Base-by-base conservation (phyloP, 2,329 filamentous ascomycete species). In the Fusarium udum region DNA sequence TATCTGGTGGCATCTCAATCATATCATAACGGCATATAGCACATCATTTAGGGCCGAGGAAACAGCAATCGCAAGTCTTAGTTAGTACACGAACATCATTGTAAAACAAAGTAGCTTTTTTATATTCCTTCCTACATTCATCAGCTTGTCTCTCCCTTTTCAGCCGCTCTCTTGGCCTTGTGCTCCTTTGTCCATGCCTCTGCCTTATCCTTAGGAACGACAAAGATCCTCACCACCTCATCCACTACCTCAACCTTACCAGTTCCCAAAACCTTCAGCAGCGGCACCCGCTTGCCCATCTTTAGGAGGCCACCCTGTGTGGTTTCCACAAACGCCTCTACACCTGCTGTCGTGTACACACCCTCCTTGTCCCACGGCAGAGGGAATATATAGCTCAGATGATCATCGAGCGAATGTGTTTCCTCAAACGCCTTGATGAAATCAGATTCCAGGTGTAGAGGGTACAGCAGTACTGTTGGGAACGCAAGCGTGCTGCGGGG, bases 311-410 rank as follows among this genome's bases (percentile, higher is more conserved):
- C 95, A 0, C 95, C 95, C 0, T 86, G 85, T 8, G 84, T 83
- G 1, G 95, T 98, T 85, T 98, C 95, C 86, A 97, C 92, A 82
- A 94, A 98, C 78, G 94, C 96, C 75, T 97, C 95, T 9, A 97
- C 93, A 2, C 83, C 85, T 1, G 86, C 85, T 3, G 87, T 76
- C 2, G 84, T 88, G 82, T 97, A 98, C 77, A 90, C 90, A 4
- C 87, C 83, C 68, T 87, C 84, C 22, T 81, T 78, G 77, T 98
- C 96, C 96, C 96, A 99, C 18, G 95, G 94, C 77, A 95, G 82
- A 6, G 95, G 95, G 65, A 99, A 89, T 15, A 98, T 92, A 78
- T 98, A 97, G 7, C 87, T 86, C 56, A 99, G 85, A 81, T 98
- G 95, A 74, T 95, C 91, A 13, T 87, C 87, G 34, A 98, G 85